Base-by-base conservation (phyloP, 2,329 filamentous ascomycete genomes). In the Ophiostoma sp. region DNA sequence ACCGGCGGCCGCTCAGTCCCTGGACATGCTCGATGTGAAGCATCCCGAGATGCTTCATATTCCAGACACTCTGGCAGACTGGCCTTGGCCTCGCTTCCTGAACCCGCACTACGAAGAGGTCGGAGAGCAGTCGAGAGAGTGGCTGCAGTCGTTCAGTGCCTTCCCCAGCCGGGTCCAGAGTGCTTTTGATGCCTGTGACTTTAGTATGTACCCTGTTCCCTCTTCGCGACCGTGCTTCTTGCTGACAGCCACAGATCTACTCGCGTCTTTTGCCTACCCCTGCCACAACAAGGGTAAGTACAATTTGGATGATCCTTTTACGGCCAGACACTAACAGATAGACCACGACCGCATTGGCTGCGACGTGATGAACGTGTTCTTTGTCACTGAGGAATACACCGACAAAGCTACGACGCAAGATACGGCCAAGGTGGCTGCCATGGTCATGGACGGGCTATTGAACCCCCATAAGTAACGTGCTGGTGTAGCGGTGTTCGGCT, bases 311-410 rank as follows among this genome's bases (percentile, higher is more conserved):
- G 9, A 44, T 12, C 27, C 27, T 27, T 27, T 27, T 8, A 44
- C 42, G 12, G 4, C 42, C 12, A 44, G 12, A 5, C 1, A 55
- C 6, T 4, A 9, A 27, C 40, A 18, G n/a, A 18, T 14, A 72
- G 72, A 72, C 0, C 70, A 71, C 18, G 60, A 71, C 4, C 68
- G 69, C 16, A 69, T 67, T 12, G 67, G 38, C 36, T 74, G 72
- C 42, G 74, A 75, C 49, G 62, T 74, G 4, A 75, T 75, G 73
- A 72, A 75, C 64, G 66, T 75, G 18, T 75, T 75, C 66, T 75
- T 75, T 64, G 69, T 74, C 42, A 71, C 74, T 8, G 74, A 75
- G 49, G 74, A 75, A 64, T 66, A 71, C 63, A 72, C 74, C 0
- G 74, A 75, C 66, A 65, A 69, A 8, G 64, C 69, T 0, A 58